Evolutionary conservation across 1,139 yeast genomes (phyloP), one percentile per base, ranked within the genome.

Genomic region (Candida smagusa): DNA sequence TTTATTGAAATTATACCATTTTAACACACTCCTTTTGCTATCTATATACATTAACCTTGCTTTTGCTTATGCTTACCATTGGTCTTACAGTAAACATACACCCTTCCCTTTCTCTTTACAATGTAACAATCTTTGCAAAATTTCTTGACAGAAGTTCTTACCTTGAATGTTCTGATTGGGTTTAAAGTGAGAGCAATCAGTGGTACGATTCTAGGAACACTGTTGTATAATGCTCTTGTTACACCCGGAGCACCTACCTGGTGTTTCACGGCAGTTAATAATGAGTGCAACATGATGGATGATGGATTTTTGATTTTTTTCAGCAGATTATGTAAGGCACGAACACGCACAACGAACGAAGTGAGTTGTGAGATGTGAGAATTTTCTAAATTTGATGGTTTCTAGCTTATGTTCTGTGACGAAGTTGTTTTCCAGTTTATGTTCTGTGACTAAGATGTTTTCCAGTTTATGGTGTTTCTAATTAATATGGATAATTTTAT

Each of bases 21-120:
- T n/a, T n/a, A n/a, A n/a, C n/a, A n/a, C n/a, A n/a, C 12, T 30
- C 19, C 5, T 16, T 16, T 16, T 5, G n/a, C n/a, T n/a, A 4
- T 16, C 19, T 27, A 27, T 27, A 27, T 12, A 27, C 13, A 27
- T 61, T 63, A 90, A 48, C 96, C 96, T 65, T 90, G 97, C 65
- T 97, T 87, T 64, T 92, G 98, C 67, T 92, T 92, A 65, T 92
- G 98, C 64, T 88, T 88, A 46, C 90, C 89, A 61, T 89, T 88
- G 33, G 92, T 72, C 61, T 90, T 90, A 71, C 97, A 92, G 59
- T 86, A 84, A 29, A 90, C 96, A 50, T 86, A 89, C 19, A 89
- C 94, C 55, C 95, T 74, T 27, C 97, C 97, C 65, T 89, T 90
- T 65, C 97, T 81, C 65, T 94, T 84, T 11, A 92, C 96, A 65